These are phyloP conservation scores for Pseudogymnoascus sp. DNA, from an alignment of 2,329 filamentous ascomycete species.

Conservation along the genomic window DNA sequence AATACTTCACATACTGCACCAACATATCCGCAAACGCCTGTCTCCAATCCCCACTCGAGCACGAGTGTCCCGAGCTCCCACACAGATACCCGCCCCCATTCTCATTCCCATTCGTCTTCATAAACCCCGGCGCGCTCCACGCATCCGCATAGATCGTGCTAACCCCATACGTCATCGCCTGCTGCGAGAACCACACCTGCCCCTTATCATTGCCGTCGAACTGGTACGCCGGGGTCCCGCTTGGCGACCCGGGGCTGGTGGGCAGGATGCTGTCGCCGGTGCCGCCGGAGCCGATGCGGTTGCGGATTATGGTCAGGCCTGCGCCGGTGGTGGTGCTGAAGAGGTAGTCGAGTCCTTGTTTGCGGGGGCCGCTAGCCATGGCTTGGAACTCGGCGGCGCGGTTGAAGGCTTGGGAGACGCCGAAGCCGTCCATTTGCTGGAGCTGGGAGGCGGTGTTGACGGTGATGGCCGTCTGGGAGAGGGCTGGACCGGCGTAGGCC, in stretches of 20 bases:
- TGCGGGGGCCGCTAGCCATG: constrained; percentile 24
- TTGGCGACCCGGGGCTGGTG: constrained; percentile 35
- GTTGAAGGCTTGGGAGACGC: constrained; percentile 41
- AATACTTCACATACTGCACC: constrained; percentile 38
- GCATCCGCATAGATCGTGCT: constrained; percentile 41
- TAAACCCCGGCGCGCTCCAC: constrained; percentile 43
- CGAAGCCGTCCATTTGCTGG: constrained; percentile 40
- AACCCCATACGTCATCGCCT: constrained; percentile 36
- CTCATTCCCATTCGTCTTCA: constrained; percentile 42
- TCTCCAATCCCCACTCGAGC: constrained; percentile 37
- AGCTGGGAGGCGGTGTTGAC: constrained; percentile 19
- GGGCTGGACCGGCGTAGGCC: background rate
- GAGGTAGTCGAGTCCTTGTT: constrained; percentile 36
- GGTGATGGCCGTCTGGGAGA: constrained; percentile 15
- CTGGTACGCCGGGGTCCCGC: constrained; percentile 33
- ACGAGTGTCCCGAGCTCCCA: constrained; percentile 34
- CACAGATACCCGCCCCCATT: constrained; percentile 38
- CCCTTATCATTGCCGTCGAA: constrained; percentile 41
- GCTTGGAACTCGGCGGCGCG: constrained; percentile 35
- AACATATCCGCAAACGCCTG: constrained; percentile 42
- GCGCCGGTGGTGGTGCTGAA: constrained; percentile 39
- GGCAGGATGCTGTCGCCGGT: constrained; percentile 35
- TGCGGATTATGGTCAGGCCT: constrained; percentile 43
- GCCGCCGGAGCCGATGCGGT: constrained; percentile 38
- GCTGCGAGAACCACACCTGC: constrained; percentile 44